Evolutionary conservation across 768 basidiomycete genomes (phyloP).

Genomic region (Boletus speciosus): DNA sequence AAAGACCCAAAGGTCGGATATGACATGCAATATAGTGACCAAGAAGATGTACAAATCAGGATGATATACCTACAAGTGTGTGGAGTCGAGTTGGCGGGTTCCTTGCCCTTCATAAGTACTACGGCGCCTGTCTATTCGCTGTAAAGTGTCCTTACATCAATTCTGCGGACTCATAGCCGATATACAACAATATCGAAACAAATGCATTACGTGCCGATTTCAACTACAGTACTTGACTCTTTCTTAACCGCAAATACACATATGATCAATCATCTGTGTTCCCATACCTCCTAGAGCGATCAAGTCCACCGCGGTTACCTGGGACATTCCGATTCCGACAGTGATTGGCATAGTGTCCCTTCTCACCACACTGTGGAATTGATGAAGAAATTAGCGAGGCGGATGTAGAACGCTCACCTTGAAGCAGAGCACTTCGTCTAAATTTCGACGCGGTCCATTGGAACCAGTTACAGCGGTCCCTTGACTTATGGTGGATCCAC

Average conservation of each 20-base stretch:
- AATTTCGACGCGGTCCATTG: slow-evolving; percentile 58
- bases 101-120: too few relatives aligned
- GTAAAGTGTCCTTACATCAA: too few relatives aligned
- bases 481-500: slow-evolving; percentile 25
- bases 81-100: too few relatives aligned
- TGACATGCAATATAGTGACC: background rate
- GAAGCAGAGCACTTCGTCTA: slow-evolving; percentile 84
- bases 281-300: slow-evolving; percentile 39
- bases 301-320: slow-evolving; percentile 83
- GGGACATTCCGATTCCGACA: slow-evolving; percentile 90
- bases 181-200: too few relatives aligned
- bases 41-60: background rate
- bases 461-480: slow-evolving; percentile 30
- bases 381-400: slow-evolving; percentile 1
- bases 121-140: background rate
- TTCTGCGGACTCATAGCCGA: too few relatives aligned
- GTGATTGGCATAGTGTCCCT: slow-evolving; percentile 94
- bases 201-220: background rate
- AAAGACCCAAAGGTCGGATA: background rate
- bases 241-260: background rate
- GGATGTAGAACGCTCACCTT: slow-evolving; percentile 50
- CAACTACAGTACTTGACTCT: background rate
- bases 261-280: slow-evolving; percentile 27
- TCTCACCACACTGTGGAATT: slow-evolving; percentile 70
- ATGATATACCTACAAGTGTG: background rate